A percentile compares a stretch with the other conserved stretches of the same genome.
Evolutionary conservation across 1,139 yeast genomes (phyloP).

Genomic region (Debaryomycetaceae sp.): DNA sequence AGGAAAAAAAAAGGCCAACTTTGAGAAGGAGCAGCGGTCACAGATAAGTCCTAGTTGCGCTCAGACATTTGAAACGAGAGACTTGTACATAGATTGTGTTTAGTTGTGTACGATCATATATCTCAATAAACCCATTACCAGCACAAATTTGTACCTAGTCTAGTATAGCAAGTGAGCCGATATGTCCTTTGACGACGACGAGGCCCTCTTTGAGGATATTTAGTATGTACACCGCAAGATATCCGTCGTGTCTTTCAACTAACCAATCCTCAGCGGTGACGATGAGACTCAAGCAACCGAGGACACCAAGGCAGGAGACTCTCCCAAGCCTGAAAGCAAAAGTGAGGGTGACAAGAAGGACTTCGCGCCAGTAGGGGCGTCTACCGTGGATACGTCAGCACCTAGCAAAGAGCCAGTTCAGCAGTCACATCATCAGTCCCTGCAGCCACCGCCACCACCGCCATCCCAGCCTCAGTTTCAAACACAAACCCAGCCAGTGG

Average conservation of each 20-base stretch:
- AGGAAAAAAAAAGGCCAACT: too few species aligned
- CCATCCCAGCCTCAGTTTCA: slow-evolving; percentile 5
- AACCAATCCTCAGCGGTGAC: slow-evolving; percentile 4
- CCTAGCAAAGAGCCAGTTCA: slow-evolving; percentile 3
- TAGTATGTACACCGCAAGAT: slow-evolving; percentile 6
- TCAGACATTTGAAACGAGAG: too few species aligned
- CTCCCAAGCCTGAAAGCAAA: slow-evolving; percentile 1
- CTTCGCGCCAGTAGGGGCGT: neutral
- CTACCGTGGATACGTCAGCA: neutral
- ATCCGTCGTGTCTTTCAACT: slow-evolving; percentile 2
- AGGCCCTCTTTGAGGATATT: slow-evolving; percentile 10
- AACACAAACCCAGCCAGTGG: slow-evolving; percentile 5
- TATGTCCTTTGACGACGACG: slow-evolving; percentile 10
- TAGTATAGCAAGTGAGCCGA: slow-evolving; percentile 7
- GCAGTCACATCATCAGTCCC: slow-evolving; percentile 8
- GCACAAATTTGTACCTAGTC: slow-evolving; percentile 2
- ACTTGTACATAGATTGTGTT: slow-evolving; percentile 8
- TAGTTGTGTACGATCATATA: slow-evolving; percentile 7
- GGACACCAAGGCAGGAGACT: slow-evolving; percentile 1
- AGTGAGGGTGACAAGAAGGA: neutral
- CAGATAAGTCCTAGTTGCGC: too few species aligned
- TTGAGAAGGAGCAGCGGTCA: slow-evolving; percentile 1
- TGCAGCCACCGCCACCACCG: slow-evolving; percentile 8
- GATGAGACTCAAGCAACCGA: slow-evolving; percentile 6
- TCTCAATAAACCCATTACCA: slow-evolving; percentile 7